Base-by-base conservation (phyloP, 1,284 basidiomycete genomes). In the Pulveroboletus sp. region DNA sequence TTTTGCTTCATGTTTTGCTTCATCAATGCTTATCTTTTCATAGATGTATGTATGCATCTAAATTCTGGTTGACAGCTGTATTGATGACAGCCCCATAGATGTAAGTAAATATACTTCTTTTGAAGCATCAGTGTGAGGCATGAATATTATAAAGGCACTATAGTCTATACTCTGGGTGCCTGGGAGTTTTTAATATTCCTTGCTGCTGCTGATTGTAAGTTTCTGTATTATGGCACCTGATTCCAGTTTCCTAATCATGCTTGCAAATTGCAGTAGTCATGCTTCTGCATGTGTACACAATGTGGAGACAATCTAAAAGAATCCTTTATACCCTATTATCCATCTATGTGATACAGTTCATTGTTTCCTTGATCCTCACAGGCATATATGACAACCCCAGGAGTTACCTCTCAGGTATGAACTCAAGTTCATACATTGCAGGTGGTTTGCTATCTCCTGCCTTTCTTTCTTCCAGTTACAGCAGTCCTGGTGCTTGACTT, bases 201-300 rank as follows among this genome's bases (percentile, higher is more conserved):
- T 29, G 20, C 20, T 24, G n/a, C 28, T 28, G 26, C 39, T 28
- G 57, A 59, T 28, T 28, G 57, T 58, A 12, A 40, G 54, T 25
- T n/a, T n/a, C n/a, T n/a, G n/a, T 20, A 4, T 8, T n/a, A 14
- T 35, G 0, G 3, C 6, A 7, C 2, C 2, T 12, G 5, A 22
- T 48, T 26, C 5, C 4, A 8, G 29, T 4, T 7, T 15, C 9
- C 8, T 25, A 5, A 47, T 5, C 6, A 10, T 38, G 5, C 24
- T 12, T 25, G n/a, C 24, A 26, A 20, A 43, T 25, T 5, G n/a
- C 26, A 57, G 56, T 42, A 4, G 22, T 46, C 8, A 58, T 58
- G 54, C 24, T 49, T 11, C 15, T 57, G 10, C 28, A 42, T 4
- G 54, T 56, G 10, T 56, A 56, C 42, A 52, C 54, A 25, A 56